These are phyloP conservation scores for Trametes meyenii DNA, from an alignment of 768 basidiomycete genomes.

Conservation along the genomic window DNA sequence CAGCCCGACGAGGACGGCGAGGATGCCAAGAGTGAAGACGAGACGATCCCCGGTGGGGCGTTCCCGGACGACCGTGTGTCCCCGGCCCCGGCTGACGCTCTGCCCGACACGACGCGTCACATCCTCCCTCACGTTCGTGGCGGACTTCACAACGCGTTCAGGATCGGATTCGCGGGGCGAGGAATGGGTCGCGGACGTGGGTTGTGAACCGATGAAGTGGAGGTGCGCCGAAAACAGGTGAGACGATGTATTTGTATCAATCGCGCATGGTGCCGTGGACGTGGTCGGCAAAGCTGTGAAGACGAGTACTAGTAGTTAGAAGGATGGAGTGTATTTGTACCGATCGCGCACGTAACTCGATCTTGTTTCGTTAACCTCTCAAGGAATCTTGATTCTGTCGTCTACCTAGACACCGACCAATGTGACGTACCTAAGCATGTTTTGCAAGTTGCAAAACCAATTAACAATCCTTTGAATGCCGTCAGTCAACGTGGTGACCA, in stretches of 20 bases:
- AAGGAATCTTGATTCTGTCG: no score
- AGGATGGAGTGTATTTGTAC: no score
- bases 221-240: background rate
- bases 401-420: no score
- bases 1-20: constrained; percentile 41
- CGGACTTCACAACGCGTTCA: constrained; percentile 36
- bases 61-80: constrained; percentile 11
- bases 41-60: constrained; percentile 40
- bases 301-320: no score
- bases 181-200: constrained; percentile 28
- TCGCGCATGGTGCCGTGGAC: no score
- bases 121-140: constrained; percentile 20
- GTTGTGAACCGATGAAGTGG: background rate
- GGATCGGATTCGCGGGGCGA: constrained; percentile 61
- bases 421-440: no score
- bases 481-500: no score
- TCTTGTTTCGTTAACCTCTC: no score
- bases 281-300: no score
- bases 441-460: no score
- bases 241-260: background rate
- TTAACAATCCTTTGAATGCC: no score
- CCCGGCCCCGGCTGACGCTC: constrained; percentile 2
- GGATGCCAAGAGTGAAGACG: constrained; percentile 22
- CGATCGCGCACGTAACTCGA: no score
- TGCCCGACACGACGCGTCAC: constrained; percentile 19